Evolutionary conservation across 2,329 filamentous ascomycete genomes (phyloP).

Genomic region (Fusarium buxicola): DNA sequence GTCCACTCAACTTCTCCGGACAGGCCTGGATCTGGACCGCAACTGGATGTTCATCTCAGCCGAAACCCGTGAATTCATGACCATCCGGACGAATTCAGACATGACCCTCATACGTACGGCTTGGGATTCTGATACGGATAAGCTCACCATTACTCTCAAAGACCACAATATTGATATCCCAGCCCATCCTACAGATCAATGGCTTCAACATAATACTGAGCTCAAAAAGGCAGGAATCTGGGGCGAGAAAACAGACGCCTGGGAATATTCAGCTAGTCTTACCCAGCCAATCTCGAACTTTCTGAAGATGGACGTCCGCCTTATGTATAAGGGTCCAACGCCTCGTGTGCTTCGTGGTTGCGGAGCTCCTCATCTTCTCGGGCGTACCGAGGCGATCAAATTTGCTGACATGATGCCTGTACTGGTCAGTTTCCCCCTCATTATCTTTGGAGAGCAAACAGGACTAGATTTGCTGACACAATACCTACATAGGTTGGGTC

Average conservation of each 20-base stretch:
- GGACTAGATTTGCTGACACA: constrained; percentile 66
- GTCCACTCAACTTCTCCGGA: constrained; percentile 62
- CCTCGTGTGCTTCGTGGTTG: constrained; percentile 66
- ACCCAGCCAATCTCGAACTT: constrained; percentile 67
- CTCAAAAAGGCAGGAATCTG: constrained; percentile 66
- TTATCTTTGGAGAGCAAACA: constrained; percentile 49
- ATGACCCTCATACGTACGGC: constrained; percentile 68
- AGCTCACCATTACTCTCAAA: constrained; percentile 62
- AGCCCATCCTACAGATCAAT: constrained; percentile 63
- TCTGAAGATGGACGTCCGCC: constrained; percentile 64
- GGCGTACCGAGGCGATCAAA: constrained; percentile 63
- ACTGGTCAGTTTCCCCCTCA: constrained; percentile 15
- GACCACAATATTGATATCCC: constrained; percentile 61
- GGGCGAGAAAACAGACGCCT: constrained; percentile 67
- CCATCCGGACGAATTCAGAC: constrained; percentile 68
- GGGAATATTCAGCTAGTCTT: constrained; percentile 62
- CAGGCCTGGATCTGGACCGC: constrained; percentile 71
- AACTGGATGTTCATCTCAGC: constrained; percentile 75
- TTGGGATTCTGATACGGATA: constrained; percentile 51
- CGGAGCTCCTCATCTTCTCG: constrained; percentile 64
- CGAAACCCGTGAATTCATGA: constrained; percentile 66
- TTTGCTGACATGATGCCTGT: constrained; percentile 63
- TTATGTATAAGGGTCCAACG: constrained; percentile 72
- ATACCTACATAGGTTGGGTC: constrained; percentile 67
- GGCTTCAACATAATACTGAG: constrained; percentile 65